phyloP scores from a whole-genome alignment of 1,284 basidiomycete species.

The Cryptococcus maquisensis region DNA sequence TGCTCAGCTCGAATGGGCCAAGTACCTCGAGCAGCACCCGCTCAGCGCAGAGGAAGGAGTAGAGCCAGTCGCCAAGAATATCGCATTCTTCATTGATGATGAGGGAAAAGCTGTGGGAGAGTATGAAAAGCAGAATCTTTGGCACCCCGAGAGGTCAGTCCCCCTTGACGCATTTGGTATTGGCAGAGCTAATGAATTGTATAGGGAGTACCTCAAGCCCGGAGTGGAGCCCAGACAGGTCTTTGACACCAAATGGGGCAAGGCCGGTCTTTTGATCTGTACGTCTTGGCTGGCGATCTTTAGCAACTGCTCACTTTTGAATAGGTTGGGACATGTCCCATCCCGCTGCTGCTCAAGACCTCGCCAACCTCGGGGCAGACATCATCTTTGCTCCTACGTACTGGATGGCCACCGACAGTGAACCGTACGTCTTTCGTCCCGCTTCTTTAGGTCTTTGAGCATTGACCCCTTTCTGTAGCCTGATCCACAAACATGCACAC shows the following conservation, averaged over 20 bases:
- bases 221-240: slow-evolving; percentile 34
- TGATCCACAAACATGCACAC: slow-evolving; percentile 23
- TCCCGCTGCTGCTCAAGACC: slow-evolving; percentile 31
- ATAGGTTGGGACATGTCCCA: slow-evolving; percentile 48
- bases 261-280: slow-evolving; percentile 46
- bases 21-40: slow-evolving; percentile 25
- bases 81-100: slow-evolving; percentile 44
- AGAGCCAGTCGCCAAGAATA: slow-evolving; percentile 30
- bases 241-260: slow-evolving; percentile 46
- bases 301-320: background rate
- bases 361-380: slow-evolving; percentile 40
- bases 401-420: slow-evolving; percentile 44
- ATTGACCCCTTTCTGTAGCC: slow-evolving; percentile 4
- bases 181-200: background rate
- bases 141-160: slow-evolving; percentile 47
- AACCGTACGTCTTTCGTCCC: slow-evolving; percentile 36
- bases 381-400: slow-evolving; percentile 47
- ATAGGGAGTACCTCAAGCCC: slow-evolving; percentile 40
- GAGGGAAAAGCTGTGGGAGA: slow-evolving; percentile 28
- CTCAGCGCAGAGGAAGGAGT: slow-evolving; percentile 15
- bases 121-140: slow-evolving; percentile 47
- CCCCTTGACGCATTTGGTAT: background rate
- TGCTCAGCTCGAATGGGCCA: slow-evolving; percentile 26
- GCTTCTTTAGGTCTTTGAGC: background rate
- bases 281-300: slow-evolving; percentile 1